These are phyloP conservation scores for Xylaria sp. DNA, from an alignment of 2,329 filamentous ascomycete genomes.

Conservation along the genomic window DNA sequence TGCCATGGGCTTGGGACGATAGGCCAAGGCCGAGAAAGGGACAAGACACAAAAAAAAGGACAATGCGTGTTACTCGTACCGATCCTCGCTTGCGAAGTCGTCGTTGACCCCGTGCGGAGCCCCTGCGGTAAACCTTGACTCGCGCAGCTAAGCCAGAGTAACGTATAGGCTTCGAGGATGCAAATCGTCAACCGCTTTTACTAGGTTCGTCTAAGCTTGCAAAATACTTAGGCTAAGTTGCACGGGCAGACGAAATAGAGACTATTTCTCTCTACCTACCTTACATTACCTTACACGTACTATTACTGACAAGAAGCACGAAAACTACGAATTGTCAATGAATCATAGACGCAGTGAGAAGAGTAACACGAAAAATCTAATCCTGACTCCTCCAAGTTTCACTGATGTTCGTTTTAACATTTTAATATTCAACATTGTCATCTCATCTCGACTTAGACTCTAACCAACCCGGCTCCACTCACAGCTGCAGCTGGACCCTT, in stretches of 20 bases:
- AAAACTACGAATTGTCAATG: background rate
- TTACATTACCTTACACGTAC: background rate
- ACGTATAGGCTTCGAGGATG: background rate
- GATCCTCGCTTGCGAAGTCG: slow-evolving; percentile 3
- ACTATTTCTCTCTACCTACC: background rate
- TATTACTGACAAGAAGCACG: background rate
- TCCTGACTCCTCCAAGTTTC: slow-evolving; percentile 14
- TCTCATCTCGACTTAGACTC: background rate
- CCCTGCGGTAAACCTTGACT: slow-evolving; percentile 6
- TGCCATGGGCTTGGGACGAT: slow-evolving; percentile 35
- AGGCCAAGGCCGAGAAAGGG: slow-evolving; percentile 12
- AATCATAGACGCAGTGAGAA: slow-evolving; percentile 7
- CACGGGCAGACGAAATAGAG: background rate
- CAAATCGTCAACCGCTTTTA: background rate
- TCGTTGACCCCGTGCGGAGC: slow-evolving; percentile 19
- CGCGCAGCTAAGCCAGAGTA: background rate
- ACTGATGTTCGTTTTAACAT: slow-evolving; percentile 27
- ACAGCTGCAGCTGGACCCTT: slow-evolving; percentile 19
- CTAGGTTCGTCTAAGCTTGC: background rate
- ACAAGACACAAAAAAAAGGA: background rate
- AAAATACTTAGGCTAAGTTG: slow-evolving; percentile 9
- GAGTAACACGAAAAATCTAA: slow-evolving; percentile 17
- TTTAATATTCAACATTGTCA: slow-evolving; percentile 5
- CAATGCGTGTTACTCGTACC: slow-evolving; percentile 4
- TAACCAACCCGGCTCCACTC: slow-evolving; percentile 17